Evolutionary conservation across 2,329 filamentous ascomycete species (phyloP), one percentile per base, ranked within the genome.

Genomic region (Colletotrichum scovillei): DNA sequence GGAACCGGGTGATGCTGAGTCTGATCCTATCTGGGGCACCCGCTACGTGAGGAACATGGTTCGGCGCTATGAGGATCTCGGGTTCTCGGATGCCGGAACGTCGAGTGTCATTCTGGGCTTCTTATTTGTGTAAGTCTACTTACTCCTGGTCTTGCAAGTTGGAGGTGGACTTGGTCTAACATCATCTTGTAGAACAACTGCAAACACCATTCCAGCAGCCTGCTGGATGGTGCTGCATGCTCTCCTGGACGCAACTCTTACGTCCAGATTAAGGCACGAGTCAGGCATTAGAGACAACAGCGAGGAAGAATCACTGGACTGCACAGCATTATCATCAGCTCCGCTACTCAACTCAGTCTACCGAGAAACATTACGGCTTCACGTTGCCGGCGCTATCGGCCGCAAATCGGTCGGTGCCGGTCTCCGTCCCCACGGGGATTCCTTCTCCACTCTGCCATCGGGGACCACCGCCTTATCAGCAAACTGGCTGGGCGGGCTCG

Each of bases 301-400:
- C 8, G 19, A 49, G 4, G 5, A 6, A 3, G 2, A 28, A 6
- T 16, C 52, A 12, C 32, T 38, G 5, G 38, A 72, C 24, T 42
- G 46, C 14, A 14, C n/a, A 7, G 19, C 3, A 4, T 22, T 68
- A 1, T 55, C 26, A 9, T 53, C 46, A 2, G 68, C 68, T 3
- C 68, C 72, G 1, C 68, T 74, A 4, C 57, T 74, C 4, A 74
- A 64, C 52, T 72, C 72, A 2, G 72, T 72, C 9, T 74, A 74
- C 22, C 57, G 68, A 3, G 68, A 74, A 28, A 63, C 57, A 0
- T 63, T 74, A 9, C 63, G 72, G 2, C 56, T 74, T 5, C 72
- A 72, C 5, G 24, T 72, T 26, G 63, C 69, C 16, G 52, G 72
- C 4, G 11, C 56, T 6, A 59, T 64, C 12, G 72, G 68, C 26